Base-by-base conservation (phyloP, 1,139 yeast genomes). In the Taphrina populina region DNA sequence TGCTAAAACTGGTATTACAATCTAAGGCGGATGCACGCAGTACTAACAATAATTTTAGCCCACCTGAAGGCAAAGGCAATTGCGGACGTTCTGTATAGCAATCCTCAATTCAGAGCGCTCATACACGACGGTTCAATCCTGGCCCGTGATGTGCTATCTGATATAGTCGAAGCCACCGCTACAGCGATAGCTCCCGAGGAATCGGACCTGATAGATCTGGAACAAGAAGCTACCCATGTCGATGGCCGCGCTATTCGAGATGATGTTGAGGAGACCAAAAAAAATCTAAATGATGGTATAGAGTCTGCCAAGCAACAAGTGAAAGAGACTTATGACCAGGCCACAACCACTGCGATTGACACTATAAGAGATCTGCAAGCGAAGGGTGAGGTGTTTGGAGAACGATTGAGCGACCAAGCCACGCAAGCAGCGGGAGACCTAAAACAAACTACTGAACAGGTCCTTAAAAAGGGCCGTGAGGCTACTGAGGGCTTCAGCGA, bases 121-220 rank as follows among this genome's bases (percentile, higher is more conserved):
- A 52, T 53, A 4, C 45, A 37, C 30, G 57, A 53, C 23, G 52
- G 49, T 0, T 44, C 57, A 3, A 45, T 53, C 29, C 46, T 53
- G 26, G 52, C 52, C 13, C 37, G 57, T 15, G 57, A 53, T 19
- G 41, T 53, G 19, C 41, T 53, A n/a, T 39, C 57, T 8, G 57
- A 53, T 15, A 52, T 41, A 2, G 57, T 44, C n/a, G 56, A 44
- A 20, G 49, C 51, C 3, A 44, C 51, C 3, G 56, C 56, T 15
- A 39, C 45, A 3, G 54, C 54, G 5, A 49, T 49, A 19, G 54
- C 54, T 13, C 54, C 54, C 6, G 46, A 37, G 15, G 54, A 49
- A 29, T 21, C 35, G 8, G 54, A 49, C 26, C 32, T 49, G 29
- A 49, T 49, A 13, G 46, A 49, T 10, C 39, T 49, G n/a, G 54